Conservation (phyloP, 1,284 basidiomycete species). For the Quambalaria eucalypti region DNA sequence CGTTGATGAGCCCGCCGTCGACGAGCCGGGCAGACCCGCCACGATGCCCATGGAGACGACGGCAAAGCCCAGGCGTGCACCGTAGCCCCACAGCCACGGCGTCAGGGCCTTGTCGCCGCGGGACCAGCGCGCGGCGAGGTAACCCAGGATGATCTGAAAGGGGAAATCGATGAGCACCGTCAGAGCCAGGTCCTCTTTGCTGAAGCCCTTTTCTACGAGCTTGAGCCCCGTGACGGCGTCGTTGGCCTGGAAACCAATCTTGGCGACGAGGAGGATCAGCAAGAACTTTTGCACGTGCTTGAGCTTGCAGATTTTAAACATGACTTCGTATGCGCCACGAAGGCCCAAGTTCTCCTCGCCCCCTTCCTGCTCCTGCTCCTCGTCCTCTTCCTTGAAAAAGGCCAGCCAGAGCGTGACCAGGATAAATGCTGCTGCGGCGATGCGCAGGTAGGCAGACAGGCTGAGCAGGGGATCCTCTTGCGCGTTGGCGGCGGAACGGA, state of each 20-base stretch:
- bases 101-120: constrained; percentile 47
- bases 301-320: constrained; percentile 85
- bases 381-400: constrained; percentile 78
- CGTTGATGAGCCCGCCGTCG: constrained; percentile 49
- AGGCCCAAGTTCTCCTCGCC: constrained; percentile 77
- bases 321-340: constrained; percentile 79
- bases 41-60: constrained; percentile 66
- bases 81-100: constrained; percentile 80
- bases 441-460: constrained; percentile 71
- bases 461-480: constrained; percentile 68
- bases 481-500: constrained; percentile 51
- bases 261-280: constrained; percentile 78
- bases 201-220: constrained; percentile 90
- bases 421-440: constrained; percentile 75
- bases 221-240: constrained; percentile 88
- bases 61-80: constrained; percentile 70
- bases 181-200: constrained; percentile 86
- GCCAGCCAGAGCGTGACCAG: constrained; percentile 76
- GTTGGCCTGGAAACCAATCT: constrained; percentile 91
- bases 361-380: constrained; percentile 18
- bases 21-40: constrained; percentile 60
- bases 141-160: constrained; percentile 90
- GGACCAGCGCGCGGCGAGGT: constrained; percentile 83
- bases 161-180: constrained; percentile 96
- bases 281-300: constrained; percentile 86